A percentile compares a stretch with the other conserved stretches of the same genome.
These are phyloP conservation scores for Pisolithus orientalis DNA, from an alignment of 768 basidiomycete species.

Conservation along the genomic window DNA sequence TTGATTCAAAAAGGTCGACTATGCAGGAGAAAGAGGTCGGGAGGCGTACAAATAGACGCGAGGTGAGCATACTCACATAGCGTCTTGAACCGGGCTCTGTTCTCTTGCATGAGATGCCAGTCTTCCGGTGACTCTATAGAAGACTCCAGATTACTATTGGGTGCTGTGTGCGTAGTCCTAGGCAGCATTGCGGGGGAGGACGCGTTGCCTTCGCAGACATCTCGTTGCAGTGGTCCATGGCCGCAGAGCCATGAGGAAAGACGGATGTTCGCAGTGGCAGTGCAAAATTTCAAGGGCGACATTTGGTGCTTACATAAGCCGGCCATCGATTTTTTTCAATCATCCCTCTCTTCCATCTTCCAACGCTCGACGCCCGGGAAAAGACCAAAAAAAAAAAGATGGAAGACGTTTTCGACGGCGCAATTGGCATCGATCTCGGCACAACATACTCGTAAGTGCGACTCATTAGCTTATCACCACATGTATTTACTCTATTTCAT, in stretches of 20 bases:
- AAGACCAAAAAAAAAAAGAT: constrained; percentile 57
- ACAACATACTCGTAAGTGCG: constrained; percentile 88
- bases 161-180: constrained; percentile 27
- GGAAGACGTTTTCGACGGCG: constrained; percentile 94
- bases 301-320: constrained; percentile 49
- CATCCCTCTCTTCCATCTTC: constrained; percentile 26
- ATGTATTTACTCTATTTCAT: constrained; percentile 12
- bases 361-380: constrained; percentile 22
- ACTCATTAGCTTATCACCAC: constrained; percentile 12
- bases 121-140: constrained; percentile 47
- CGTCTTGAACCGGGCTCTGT: constrained; percentile 48
- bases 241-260: constrained; percentile 14
- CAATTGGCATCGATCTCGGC: constrained; percentile 94
- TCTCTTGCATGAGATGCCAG: constrained; percentile 58
- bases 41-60: constrained; percentile 1
- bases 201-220: constrained; percentile 13
- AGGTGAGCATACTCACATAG: constrained; percentile 41
- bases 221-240: constrained; percentile 15
- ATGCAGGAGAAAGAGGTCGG: constrained; percentile 8
- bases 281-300: constrained; percentile 21
- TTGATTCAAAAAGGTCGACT: constrained; percentile 58
- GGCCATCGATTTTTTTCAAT: constrained; percentile 36
- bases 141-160: constrained; percentile 16
- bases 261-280: constrained; percentile 19
- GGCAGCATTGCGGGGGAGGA: background rate